Evolutionary conservation across 2,329 filamentous ascomycete species (phyloP), one percentile per base, ranked within the genome.

Genomic region (Microascus cirrosus): DNA sequence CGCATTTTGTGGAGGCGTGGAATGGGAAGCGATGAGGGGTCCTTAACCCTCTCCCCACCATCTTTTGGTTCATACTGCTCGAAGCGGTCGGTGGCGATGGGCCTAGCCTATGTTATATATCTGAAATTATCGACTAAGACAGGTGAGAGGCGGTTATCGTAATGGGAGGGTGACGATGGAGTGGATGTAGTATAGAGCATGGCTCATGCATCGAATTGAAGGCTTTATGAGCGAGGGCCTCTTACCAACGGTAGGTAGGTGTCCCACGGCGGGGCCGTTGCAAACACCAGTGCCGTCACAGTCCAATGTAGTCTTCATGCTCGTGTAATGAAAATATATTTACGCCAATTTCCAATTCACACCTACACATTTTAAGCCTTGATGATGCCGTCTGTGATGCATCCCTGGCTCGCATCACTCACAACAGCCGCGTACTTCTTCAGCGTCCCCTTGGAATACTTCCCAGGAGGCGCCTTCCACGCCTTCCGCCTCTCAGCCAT

Each of bases 1-100:
- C 78, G 25, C 82, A 84, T 6, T 99, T 99, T 71, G 79, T 95
- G 32, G 79, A 85, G 58, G 84, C 85, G 34, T 93, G 79, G 71
- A 71, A 68, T 10, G 74, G 73, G 52, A 73, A 71, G 54, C 72
- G 68, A 66, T 57, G 53, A 61, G 52, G 39, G 36, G 54, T 61
- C 10, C 24, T 28, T 42, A 20, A 10, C n/a, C 22, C 45, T n/a
- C n/a, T 22, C 22, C 22, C 3, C 45, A 5, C 22, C 20, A 12
- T 50, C 36, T n/a, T n/a, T 13, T 12, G 13, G 12, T 4, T 4
- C 36, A 42, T 42, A 12, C 4, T 42, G 36, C 36, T n/a, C 18
- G 36, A 42, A 4, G 36, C 12, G 4, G 18, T 42, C 36, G 10
- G 36, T 3, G 6, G 36, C 10, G 12, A 42, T 5, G 36, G 15